Evolutionary conservation across 768 basidiomycete genomes (phyloP).

Genomic region (Lyophyllum decastes): DNA sequence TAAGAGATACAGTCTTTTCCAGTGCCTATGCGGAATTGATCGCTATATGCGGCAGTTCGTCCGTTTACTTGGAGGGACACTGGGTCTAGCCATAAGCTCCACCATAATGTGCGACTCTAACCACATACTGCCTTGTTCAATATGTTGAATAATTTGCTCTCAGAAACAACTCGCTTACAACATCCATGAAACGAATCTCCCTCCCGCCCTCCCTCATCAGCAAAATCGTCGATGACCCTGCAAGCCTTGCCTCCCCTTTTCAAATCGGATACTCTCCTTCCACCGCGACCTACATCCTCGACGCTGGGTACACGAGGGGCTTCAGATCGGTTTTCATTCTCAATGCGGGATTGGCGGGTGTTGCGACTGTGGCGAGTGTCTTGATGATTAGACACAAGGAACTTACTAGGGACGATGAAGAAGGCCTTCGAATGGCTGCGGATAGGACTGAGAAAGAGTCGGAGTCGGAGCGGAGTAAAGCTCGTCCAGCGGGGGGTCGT

Average conservation of each 20-base stretch:
- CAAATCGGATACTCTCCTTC: slow-evolving; percentile 35
- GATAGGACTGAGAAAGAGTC: too few relatives aligned
- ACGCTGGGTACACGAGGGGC: slow-evolving; percentile 53
- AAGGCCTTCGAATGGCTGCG: slow-evolving; percentile 43
- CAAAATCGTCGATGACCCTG: slow-evolving; percentile 52
- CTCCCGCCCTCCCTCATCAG: slow-evolving; percentile 40
- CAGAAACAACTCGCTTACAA: slow-evolving; percentile 51
- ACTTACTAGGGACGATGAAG: slow-evolving; percentile 59
- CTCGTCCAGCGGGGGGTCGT: too few relatives aligned
- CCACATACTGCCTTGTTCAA: neutral
- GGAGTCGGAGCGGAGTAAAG: too few relatives aligned
- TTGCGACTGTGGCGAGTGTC: slow-evolving; percentile 56
- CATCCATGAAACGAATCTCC: slow-evolving; percentile 37
- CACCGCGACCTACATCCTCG: slow-evolving; percentile 43
- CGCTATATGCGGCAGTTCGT: slow-evolving; percentile 49
- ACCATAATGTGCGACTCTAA: slow-evolving; percentile 48
- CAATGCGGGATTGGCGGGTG: slow-evolving; percentile 53
- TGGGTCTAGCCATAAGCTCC: slow-evolving; percentile 63
- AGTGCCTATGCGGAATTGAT: neutral
- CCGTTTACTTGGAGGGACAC: slow-evolving; percentile 67
- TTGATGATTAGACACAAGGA: slow-evolving; percentile 65
- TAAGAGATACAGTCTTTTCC: slow-evolving; percentile 21
- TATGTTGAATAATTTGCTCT: slow-evolving; percentile 6
- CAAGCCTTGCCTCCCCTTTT: slow-evolving; percentile 29
- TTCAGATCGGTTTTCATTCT: slow-evolving; percentile 63